Evolutionary conservation across 2,329 filamentous ascomycete genomes (phyloP).

Genomic region (Beauveria varroae): DNA sequence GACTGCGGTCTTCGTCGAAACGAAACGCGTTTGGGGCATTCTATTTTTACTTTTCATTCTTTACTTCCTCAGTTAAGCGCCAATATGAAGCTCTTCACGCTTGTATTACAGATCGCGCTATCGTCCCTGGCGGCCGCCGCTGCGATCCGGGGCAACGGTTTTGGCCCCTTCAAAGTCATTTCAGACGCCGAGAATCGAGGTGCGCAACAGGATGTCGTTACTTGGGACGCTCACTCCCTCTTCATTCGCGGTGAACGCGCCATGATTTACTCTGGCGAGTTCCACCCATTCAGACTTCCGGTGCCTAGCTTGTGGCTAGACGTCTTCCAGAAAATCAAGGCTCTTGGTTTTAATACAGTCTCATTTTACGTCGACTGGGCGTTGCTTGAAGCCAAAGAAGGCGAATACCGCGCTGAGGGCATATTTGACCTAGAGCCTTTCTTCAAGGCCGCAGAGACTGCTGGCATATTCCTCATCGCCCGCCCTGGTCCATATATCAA

Average conservation of each 20-base stretch:
- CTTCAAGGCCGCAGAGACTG: conserved; percentile 58
- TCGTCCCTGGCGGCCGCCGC: background rate
- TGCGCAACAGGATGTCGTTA: conserved; percentile 31
- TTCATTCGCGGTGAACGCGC: conserved; percentile 59
- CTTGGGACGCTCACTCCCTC: conserved; percentile 60
- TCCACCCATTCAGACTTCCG: conserved; percentile 49
- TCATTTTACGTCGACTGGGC: conserved; percentile 70
- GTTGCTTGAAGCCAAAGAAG: conserved; percentile 59
- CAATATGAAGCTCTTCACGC: conserved; percentile 1
- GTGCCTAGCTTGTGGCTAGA: conserved; percentile 46
- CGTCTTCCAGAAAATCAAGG: conserved; percentile 67
- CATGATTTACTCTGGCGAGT: conserved; percentile 59
- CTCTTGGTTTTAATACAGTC: conserved; percentile 62
- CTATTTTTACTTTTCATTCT: background rate
- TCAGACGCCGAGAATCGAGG: background rate
- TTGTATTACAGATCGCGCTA: conserved; percentile 2
- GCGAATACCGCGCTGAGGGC: conserved; percentile 57
- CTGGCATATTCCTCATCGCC: conserved; percentile 64
- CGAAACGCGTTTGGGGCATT: background rate
- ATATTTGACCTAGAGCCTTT: conserved; percentile 62
- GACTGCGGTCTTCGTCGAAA: background rate
- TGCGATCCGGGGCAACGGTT: background rate
- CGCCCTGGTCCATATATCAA: conserved; percentile 62
- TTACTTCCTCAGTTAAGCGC: background rate
- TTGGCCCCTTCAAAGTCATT: conserved; percentile 2